Conservation (phyloP, 129 eudicot genomes). For the Helianthus annuus region HanXRQr2.0-SUNRISE NC_035447.2:9110605-9111104, state of each 20-base stretch:
- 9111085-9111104: neutral
- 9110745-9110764: neutral
- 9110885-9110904: no score
- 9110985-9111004: neutral
- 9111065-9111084: slow-evolving; percentile 1
- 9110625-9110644: neutral
- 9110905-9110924: no score
- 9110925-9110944: no score
- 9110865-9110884: no score
- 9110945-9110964: no score
- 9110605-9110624: neutral
- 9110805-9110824: no score
- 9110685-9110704: neutral
- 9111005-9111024: neutral
- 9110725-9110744: neutral
- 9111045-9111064: slow-evolving; percentile 24
- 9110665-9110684: neutral
- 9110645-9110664: neutral
- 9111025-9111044: slow-evolving; percentile 30
- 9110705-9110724: neutral
- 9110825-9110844: no score
- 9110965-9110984: neutral
- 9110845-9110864: no score
- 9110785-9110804: neutral
- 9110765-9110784: neutral